Percentiles rank a stretch among this genome's conserved stretches.
phyloP scores from a whole-genome alignment of 1,284 basidiomycete genomes.

The Taiwanofungus camphoratus region DNA sequence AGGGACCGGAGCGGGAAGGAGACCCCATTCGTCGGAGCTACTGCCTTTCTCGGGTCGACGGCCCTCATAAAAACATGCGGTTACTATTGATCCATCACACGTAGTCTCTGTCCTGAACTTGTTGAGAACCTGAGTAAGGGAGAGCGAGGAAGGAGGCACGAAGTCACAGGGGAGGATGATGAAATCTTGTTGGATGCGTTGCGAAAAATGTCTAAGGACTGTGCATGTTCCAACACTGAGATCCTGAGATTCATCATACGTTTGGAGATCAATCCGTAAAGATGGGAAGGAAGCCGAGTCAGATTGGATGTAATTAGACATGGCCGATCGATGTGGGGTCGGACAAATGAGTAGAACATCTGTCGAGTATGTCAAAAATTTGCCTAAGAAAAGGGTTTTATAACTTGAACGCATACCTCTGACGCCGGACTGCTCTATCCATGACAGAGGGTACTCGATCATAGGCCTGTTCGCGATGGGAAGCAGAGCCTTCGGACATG shows the following conservation, averaged over 20 bases:
- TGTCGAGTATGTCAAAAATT: conserved; percentile 27
- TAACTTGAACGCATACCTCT: conserved; percentile 56
- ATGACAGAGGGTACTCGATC: conserved; percentile 78
- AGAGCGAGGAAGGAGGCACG: conserved; percentile 67
- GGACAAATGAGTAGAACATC: conserved; percentile 86
- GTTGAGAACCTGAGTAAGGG: conserved; percentile 70
- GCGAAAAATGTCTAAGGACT: conserved; percentile 64
- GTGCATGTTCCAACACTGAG: conserved; percentile 61
- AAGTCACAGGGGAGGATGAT: conserved; percentile 91
- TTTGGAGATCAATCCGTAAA: conserved; percentile 66
- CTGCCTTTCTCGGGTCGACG: conserved; percentile 48
- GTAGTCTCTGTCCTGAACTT: conserved; percentile 71
- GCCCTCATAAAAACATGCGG: conserved; percentile 71
- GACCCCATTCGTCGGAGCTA: conserved; percentile 62
- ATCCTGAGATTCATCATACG: conserved; percentile 68
- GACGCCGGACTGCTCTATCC: conserved; percentile 85
- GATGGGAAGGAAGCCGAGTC: conserved; percentile 53
- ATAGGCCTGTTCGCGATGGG: conserved; percentile 86
- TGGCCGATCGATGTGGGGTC: conserved; percentile 60
- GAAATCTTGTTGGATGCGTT: conserved; percentile 75
- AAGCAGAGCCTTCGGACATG: conserved; percentile 80
- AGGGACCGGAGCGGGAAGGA: conserved; percentile 35
- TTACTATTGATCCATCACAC: conserved; percentile 65
- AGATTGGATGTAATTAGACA: conserved; percentile 79
- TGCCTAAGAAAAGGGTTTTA: conserved; percentile 10